Evolutionary conservation across 805 yeast genomes (phyloP).

Genomic region (Candida saitoana): DNA sequence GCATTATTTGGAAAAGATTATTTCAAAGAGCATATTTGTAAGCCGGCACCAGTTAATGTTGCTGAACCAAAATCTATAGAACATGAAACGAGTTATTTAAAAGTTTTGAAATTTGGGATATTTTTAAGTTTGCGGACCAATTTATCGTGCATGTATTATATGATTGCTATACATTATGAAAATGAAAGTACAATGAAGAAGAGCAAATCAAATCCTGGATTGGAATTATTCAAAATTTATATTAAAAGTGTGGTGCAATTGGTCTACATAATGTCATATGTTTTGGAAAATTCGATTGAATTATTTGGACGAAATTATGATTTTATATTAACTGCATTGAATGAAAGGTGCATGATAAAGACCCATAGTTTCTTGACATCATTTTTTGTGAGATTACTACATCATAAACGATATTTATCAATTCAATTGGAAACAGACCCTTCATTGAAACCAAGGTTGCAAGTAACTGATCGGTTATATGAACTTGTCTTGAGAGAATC

Average conservation of each 20-base stretch:
- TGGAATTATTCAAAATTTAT: conserved; percentile 39
- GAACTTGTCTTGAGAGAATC: conserved; percentile 32
- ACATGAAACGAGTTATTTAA: conserved; percentile 26
- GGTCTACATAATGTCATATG: conserved; percentile 41
- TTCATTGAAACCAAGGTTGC: conserved; percentile 19
- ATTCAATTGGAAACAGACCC: conserved; percentile 14
- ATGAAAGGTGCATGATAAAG: conserved; percentile 38
- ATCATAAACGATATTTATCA: conserved; percentile 32
- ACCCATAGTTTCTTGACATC: conserved; percentile 37
- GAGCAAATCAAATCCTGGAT: conserved; percentile 32
- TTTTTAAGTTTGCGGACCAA: conserved; percentile 38
- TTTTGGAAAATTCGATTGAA: conserved; percentile 38
- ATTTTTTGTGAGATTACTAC: conserved; percentile 36
- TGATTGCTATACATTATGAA: conserved; percentile 40
- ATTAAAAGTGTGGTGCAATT: conserved; percentile 39
- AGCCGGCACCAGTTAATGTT: conserved; percentile 19
- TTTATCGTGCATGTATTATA: conserved; percentile 36
- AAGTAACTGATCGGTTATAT: conserved; percentile 30
- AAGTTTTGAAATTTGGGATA: conserved; percentile 31
- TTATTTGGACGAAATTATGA: conserved; percentile 39
- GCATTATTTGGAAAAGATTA: conserved; percentile 40
- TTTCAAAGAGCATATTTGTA: conserved; percentile 35
- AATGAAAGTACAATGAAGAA: conserved; percentile 23
- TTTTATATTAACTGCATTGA: conserved; percentile 31
- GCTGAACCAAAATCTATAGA: conserved; percentile 10